Base-by-base conservation (phyloP, 148 eudicot species). In the Talinum fruticosum region DNA sequence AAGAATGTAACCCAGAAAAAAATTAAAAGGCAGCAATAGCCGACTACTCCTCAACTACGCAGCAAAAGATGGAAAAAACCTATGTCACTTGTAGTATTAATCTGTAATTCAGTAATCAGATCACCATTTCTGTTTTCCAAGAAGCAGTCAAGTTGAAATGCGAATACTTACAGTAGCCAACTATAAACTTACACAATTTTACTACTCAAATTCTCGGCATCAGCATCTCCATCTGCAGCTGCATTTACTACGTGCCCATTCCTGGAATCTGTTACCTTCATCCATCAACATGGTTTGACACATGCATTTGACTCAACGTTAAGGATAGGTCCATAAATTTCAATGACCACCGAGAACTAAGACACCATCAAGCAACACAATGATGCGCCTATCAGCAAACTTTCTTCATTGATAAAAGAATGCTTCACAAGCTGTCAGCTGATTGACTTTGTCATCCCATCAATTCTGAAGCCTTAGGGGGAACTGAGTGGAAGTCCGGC, bases 191-290 rank as follows among this genome's bases (percentile, higher is more conserved):
- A 38, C 37, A 59, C 61, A 77, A 44, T 26, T 47, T 66, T 51
- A 66, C 71, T 72, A 21, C 74, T 57, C 44, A 47, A 26, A 54
- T 44, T 24, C 45, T 62, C 49, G 62, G 19, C 44, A 51, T 37
- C 75, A 26, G 29, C 32, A 62, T 28, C 33, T 28, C 14, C 66
- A 26, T 28, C 2, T 28, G 66, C 66, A 8, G 28, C 30, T 35
- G 72, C 53, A 73, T 76, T 29, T n/a, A n/a, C n/a, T n/a, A n/a
- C n/a, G n/a, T 33, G 64, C 76, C 62, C 66, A 76, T 51, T 47
- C 4, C 32, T 33, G 29, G 15, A 74, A 61, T 62, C 67, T 32
- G 47, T 64, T 44, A 13, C 15, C 29, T 45, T 47, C 47, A 45
- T 35, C 57, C 32, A 16, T 29, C 13, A 47, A 44, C 23, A 38